These are phyloP conservation scores for Cronartium ribicola DNA, from an alignment of 1,284 basidiomycete species.

Conservation along the genomic window DNA sequence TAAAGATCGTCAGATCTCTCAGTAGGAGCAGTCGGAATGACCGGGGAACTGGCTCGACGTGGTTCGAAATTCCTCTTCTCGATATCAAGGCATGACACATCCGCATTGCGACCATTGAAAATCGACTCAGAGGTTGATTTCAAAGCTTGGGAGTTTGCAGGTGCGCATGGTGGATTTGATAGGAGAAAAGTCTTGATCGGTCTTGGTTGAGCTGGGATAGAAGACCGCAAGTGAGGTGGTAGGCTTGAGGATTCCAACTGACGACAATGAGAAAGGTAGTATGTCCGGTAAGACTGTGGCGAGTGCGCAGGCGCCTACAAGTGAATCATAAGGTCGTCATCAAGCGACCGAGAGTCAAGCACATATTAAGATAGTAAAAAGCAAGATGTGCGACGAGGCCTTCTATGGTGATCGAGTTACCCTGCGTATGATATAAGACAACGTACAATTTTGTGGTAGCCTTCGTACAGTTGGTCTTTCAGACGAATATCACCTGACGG, in stretches of 20 bases:
- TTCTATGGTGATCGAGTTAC: too few relatives aligned
- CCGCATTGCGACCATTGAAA: background rate
- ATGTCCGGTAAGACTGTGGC: background rate
- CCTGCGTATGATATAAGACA: too few relatives aligned
- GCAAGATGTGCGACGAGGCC: too few relatives aligned
- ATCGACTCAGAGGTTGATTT: background rate
- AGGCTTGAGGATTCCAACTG: background rate
- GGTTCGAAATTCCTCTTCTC: background rate
- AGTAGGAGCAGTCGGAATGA: background rate
- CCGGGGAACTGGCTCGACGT: background rate
- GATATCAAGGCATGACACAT: background rate
- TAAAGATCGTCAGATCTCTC: too few relatives aligned
- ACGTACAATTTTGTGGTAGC: background rate
- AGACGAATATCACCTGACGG: conserved; percentile 15
- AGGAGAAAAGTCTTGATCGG: background rate
- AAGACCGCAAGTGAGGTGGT: too few relatives aligned
- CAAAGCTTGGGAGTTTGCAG: background rate
- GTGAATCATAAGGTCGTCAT: background rate
- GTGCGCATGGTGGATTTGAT: background rate
- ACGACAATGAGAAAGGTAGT: background rate
- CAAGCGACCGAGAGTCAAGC: too few relatives aligned
- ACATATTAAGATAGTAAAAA: too few relatives aligned
- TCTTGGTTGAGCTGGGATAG: too few relatives aligned
- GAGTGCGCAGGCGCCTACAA: background rate
- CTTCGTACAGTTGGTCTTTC: conserved; percentile 5